Conservation (phyloP, 202 grass and related monocot species). For the Dendrocalamus latiflorus region DNA sequence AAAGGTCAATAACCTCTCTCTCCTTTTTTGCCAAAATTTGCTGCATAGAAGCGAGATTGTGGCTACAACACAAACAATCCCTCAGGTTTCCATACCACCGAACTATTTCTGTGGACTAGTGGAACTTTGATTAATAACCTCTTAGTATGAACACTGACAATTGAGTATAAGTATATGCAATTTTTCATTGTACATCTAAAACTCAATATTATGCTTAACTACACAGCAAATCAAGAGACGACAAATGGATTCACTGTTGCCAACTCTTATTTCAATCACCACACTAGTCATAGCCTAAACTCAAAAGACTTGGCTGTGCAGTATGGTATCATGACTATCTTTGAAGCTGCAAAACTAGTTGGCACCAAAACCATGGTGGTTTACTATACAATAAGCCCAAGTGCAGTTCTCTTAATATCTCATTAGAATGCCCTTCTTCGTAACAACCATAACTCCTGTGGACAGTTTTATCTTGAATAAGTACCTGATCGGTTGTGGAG, state of each 20-base stretch:
- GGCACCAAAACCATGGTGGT: neutral
- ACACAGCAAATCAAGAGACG: neutral
- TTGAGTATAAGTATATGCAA: neutral
- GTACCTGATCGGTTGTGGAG: neutral
- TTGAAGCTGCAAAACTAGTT: neutral
- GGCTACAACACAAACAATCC: neutral
- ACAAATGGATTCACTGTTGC: neutral
- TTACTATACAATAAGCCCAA: neutral
- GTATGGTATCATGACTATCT: neutral
- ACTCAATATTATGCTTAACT: neutral
- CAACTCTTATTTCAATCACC: neutral
- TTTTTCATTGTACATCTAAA: neutral
- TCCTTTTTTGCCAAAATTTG: neutral
- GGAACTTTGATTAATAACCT: neutral
- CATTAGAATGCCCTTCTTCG: neutral
- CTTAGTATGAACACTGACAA: neutral
- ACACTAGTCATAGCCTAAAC: neutral
- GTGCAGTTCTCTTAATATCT: conserved; percentile 2
- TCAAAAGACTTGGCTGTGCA: neutral
- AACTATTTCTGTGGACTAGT: neutral
- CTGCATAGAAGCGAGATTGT: neutral
- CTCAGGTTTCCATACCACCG: neutral
- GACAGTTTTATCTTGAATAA: conserved; percentile 1
- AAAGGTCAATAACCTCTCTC: neutral
- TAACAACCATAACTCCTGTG: neutral